Evolutionary conservation across 371 early-diverging fungal species (phyloP).

Genomic region (Rhizopus delemar): DNA sequence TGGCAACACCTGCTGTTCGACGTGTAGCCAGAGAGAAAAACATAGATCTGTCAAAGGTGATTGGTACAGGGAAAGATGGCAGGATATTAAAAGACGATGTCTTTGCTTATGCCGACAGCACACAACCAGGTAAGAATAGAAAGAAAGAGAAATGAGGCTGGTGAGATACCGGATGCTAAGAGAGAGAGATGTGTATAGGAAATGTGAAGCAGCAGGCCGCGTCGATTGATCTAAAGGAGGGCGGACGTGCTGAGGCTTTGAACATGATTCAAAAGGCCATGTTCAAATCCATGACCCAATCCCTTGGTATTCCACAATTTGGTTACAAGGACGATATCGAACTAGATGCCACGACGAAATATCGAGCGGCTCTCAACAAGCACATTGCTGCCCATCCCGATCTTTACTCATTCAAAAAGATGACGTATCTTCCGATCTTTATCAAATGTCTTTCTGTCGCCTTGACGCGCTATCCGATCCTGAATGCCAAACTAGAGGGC

Average conservation of each 20-base stretch:
- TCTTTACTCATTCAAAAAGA: conserved; percentile 68
- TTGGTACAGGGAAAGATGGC: conserved; percentile 86
- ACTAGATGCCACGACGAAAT: conserved; percentile 66
- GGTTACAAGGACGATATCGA: conserved; percentile 91
- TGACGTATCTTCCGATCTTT: conserved; percentile 93
- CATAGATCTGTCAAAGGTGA: conserved; percentile 72
- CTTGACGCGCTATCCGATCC: conserved; percentile 79
- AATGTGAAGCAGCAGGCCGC: too few relatives aligned
- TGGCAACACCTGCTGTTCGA: conserved; percentile 93
- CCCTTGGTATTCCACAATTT: conserved; percentile 92
- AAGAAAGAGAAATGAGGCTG: neutral
- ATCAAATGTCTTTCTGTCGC: conserved; percentile 91
- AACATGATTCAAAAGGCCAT: conserved; percentile 91
- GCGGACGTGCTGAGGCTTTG: conserved; percentile 53
- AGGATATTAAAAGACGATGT: conserved; percentile 93
- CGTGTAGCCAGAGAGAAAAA: conserved; percentile 80
- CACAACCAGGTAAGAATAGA: conserved; percentile 13
- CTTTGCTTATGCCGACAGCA: conserved; percentile 47
- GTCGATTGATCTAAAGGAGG: neutral
- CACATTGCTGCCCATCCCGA: conserved; percentile 42
- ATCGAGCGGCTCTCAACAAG: conserved; percentile 72
- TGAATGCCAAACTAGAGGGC: conserved; percentile 76
- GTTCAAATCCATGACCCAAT: conserved; percentile 95
- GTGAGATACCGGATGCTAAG: too few relatives aligned
- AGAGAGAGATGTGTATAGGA: too few relatives aligned